These are phyloP conservation scores for Leccinum truebloodii DNA, from an alignment of 768 basidiomycete genomes.

Conservation along the genomic window DNA sequence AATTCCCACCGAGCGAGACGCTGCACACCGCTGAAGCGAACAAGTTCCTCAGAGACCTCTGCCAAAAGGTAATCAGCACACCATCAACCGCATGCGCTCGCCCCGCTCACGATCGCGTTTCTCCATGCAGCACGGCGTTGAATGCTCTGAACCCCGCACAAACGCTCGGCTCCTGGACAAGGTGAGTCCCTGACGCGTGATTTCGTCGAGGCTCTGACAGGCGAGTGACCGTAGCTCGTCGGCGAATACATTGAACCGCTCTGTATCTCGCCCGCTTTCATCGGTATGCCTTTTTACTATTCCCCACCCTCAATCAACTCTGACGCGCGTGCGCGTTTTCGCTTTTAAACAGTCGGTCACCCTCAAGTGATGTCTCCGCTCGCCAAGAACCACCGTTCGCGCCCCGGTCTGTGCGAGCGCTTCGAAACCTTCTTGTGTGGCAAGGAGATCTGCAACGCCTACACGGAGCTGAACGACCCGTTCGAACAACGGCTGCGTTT, in stretches of 20 bases:
- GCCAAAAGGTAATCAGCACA: slow-evolving; percentile 62
- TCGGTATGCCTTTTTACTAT: slow-evolving; percentile 49
- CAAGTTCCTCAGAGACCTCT: slow-evolving; percentile 82
- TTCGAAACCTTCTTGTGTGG: slow-evolving; percentile 99
- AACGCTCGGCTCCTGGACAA: slow-evolving; percentile 96
- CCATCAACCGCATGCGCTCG: neutral
- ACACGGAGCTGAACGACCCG: slow-evolving; percentile 99
- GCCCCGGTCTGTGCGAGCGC: slow-evolving; percentile 95
- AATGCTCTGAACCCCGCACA: slow-evolving; percentile 94
- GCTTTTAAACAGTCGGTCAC: slow-evolving; percentile 70
- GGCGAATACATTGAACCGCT: slow-evolving; percentile 98
- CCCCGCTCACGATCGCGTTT: slow-evolving; percentile 1
- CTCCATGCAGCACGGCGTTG: slow-evolving; percentile 83
- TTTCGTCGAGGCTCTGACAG: neutral
- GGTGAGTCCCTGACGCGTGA: slow-evolving; percentile 39
- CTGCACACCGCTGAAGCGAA: slow-evolving; percentile 88
- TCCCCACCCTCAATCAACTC: neutral
- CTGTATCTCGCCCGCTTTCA: slow-evolving; percentile 96
- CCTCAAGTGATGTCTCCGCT: slow-evolving; percentile 99
- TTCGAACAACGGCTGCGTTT: slow-evolving; percentile 95
- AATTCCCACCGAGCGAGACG: slow-evolving; percentile 90
- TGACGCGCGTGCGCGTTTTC: neutral
- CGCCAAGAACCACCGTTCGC: slow-evolving; percentile 97
- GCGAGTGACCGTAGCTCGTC: slow-evolving; percentile 62
- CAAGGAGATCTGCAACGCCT: slow-evolving; percentile 98